A percentile compares a stretch with the other conserved stretches of the same genome.
These are phyloP conservation scores for Cordia subcordata DNA, from an alignment of 257 asterid species.

Conservation along the genomic window DNA sequence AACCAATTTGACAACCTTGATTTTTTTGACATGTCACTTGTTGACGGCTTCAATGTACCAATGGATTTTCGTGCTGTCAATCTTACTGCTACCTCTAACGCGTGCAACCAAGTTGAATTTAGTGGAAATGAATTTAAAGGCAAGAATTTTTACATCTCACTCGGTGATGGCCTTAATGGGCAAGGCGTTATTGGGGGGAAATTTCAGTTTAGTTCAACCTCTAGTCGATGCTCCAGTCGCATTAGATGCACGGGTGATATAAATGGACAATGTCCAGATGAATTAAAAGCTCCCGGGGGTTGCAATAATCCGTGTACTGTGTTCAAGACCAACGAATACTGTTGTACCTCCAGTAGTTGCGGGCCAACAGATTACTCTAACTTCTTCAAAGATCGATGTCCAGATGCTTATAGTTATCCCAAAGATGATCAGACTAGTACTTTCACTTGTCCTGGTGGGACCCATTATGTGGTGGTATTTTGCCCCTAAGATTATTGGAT, in stretches of 20 bases:
- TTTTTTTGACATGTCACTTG: conserved; percentile 45
- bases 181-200: no score
- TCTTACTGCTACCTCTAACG: background rate
- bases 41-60: conserved; percentile 63
- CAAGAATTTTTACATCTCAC: no score
- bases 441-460: conserved; percentile 45
- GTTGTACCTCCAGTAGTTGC: conserved; percentile 34
- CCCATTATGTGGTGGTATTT: conserved; percentile 41
- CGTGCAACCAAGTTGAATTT: conserved; percentile 14
- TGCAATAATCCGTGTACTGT: conserved; percentile 51
- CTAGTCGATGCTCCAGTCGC: background rate
- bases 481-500: no score
- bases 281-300: conserved; percentile 33
- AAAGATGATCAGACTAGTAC: conserved; percentile 43
- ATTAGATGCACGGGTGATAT: conserved; percentile 37
- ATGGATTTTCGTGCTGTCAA: conserved; percentile 35
- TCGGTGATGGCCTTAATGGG: no score
- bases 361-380: conserved; percentile 30
- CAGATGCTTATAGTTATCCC: conserved; percentile 44
- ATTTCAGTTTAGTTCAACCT: no score
- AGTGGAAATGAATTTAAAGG: no score
- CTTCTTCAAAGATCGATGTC: conserved; percentile 47
- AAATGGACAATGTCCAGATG: conserved; percentile 40
- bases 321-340: conserved; percentile 26
- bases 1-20: conserved; percentile 37